Evolutionary conservation across 768 basidiomycete genomes (phyloP).

Genomic region (Lepiota venenata): DNA sequence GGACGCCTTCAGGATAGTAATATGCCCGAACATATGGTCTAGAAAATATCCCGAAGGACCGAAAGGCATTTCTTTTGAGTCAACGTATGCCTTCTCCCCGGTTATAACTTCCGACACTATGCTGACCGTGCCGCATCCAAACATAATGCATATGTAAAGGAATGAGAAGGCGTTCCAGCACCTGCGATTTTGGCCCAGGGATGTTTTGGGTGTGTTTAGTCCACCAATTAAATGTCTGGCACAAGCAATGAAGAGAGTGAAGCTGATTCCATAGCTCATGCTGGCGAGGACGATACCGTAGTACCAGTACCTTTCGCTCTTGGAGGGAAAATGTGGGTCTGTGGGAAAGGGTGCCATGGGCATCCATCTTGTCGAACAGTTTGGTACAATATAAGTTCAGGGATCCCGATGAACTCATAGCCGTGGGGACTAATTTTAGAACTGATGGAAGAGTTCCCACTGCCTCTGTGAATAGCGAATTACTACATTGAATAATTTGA

Average conservation of each 20-base stretch:
- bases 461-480: too few species aligned
- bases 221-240: neutral
- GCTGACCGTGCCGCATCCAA: neutral
- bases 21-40: neutral
- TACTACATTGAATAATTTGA: too few species aligned
- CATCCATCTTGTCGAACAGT: neutral
- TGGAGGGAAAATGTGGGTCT: neutral
- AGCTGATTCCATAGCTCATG: neutral
- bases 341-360: neutral
- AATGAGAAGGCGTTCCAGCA: neutral
- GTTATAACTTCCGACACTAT: neutral
- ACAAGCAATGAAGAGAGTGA: slow-evolving; percentile 4
- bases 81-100: slow-evolving; percentile 1
- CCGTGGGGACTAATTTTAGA: too few species aligned
- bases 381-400: neutral
- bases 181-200: neutral
- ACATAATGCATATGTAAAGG: neutral
- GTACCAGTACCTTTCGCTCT: slow-evolving; percentile 3
- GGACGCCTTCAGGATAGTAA: neutral
- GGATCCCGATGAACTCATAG: too few species aligned
- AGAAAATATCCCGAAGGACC: neutral
- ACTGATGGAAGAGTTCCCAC: too few species aligned
- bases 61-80: neutral
- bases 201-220: neutral
- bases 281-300: neutral